Percentiles rank a stretch among this genome's conserved stretches.
These are phyloP conservation scores for Domatiomyces globalis DNA, from an alignment of 2,329 filamentous ascomycete species.

Conservation along the genomic window DNA sequence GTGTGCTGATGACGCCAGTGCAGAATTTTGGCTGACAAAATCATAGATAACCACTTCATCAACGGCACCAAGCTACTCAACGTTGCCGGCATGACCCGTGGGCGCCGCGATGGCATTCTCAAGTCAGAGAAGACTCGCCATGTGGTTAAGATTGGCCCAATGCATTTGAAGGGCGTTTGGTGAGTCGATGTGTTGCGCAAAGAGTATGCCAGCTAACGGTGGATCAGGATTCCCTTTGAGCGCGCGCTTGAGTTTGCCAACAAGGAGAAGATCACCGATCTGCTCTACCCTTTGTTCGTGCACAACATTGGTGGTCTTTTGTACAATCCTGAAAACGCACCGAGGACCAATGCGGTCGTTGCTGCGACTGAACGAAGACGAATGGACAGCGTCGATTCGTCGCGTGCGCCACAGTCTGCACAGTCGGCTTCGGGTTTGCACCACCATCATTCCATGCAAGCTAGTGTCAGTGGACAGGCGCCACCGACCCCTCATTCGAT, in stretches of 20 bases:
- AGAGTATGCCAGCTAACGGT: slow-evolving; percentile 5
- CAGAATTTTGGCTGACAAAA: slow-evolving; percentile 5
- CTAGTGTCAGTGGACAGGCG: slow-evolving; percentile 42
- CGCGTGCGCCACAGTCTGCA: slow-evolving; percentile 31
- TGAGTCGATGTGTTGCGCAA: slow-evolving; percentile 34
- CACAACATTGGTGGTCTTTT: slow-evolving; percentile 90
- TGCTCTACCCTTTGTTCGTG: slow-evolving; percentile 89
- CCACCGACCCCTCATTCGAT: slow-evolving; percentile 56
- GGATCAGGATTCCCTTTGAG: slow-evolving; percentile 81
- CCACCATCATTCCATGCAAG: slow-evolving; percentile 55
- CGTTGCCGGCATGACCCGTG: slow-evolving; percentile 94
- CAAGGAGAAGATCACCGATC: slow-evolving; percentile 97
- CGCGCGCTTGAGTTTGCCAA: slow-evolving; percentile 97
- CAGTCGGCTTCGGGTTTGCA: slow-evolving; percentile 44
- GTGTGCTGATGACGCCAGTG: slow-evolving; percentile 18
- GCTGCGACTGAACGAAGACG: slow-evolving; percentile 65
- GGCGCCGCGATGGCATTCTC: slow-evolving; percentile 83
- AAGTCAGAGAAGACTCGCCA: slow-evolving; percentile 96
- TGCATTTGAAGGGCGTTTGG: slow-evolving; percentile 98
- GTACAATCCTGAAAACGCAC: slow-evolving; percentile 85
- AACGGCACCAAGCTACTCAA: slow-evolving; percentile 96
- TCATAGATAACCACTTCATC: slow-evolving; percentile 90
- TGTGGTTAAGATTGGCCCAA: slow-evolving; percentile 96
- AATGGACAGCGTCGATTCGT: slow-evolving; percentile 46
- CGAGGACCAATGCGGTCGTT: slow-evolving; percentile 70